These are phyloP conservation scores for Inonotus obliquus DNA, from an alignment of 1,284 basidiomycete genomes.

Conservation along the genomic window DNA sequence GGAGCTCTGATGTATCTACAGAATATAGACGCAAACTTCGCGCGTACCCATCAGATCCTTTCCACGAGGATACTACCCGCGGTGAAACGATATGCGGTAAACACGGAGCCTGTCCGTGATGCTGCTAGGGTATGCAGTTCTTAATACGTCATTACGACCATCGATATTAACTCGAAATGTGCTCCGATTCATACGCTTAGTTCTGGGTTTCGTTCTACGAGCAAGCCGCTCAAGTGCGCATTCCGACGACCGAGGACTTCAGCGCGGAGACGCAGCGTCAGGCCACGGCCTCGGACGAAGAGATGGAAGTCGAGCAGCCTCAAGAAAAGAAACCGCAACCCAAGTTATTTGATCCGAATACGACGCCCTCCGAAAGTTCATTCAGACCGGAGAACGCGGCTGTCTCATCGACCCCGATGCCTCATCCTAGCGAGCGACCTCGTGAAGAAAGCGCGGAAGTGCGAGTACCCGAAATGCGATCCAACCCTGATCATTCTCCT, in stretches of 20 bases:
- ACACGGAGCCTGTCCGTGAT: slow-evolving; percentile 82
- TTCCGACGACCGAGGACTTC: slow-evolving; percentile 67
- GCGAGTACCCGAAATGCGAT: slow-evolving; percentile 51
- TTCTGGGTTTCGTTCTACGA: slow-evolving; percentile 98
- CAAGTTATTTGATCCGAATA: slow-evolving; percentile 28
- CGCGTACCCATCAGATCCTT: slow-evolving; percentile 84
- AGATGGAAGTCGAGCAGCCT: slow-evolving; percentile 28
- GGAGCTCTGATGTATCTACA: slow-evolving; percentile 30
- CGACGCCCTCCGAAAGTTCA: slow-evolving; percentile 39
- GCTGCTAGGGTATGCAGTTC: slow-evolving; percentile 67
- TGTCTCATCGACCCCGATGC: slow-evolving; percentile 73
- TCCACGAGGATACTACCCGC: slow-evolving; percentile 80
- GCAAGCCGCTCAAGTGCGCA: slow-evolving; percentile 81
- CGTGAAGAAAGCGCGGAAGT: slow-evolving; percentile 26
- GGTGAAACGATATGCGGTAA: slow-evolving; percentile 83
- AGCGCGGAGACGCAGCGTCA: slow-evolving; percentile 44
- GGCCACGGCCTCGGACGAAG: slow-evolving; percentile 22
- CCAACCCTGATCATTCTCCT: slow-evolving; percentile 68
- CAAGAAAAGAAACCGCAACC: slow-evolving; percentile 8
- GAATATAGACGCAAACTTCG: slow-evolving; percentile 93
- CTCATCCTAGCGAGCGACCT: slow-evolving; percentile 34
- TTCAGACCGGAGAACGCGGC: slow-evolving; percentile 65
- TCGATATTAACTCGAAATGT: background rate
- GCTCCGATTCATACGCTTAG: slow-evolving; percentile 32
- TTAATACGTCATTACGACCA: background rate